A percentile compares a stretch with the other conserved stretches of the same genome.
Conservation (phyloP, 2,329 filamentous ascomycete genomes). For the Aspergillus fumigatiaffinis region DNA sequence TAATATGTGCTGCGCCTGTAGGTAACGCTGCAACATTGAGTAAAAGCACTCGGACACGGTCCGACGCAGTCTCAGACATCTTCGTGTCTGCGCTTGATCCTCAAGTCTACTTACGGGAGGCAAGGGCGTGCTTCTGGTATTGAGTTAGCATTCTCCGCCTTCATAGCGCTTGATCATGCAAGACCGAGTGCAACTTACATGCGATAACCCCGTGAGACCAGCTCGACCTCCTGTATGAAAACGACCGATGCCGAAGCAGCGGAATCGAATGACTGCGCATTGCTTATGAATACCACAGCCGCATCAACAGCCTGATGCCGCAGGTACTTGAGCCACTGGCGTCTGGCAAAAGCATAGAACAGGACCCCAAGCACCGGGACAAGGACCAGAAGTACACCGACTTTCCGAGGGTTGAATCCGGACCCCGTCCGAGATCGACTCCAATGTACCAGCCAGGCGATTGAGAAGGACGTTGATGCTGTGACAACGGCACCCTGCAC, state of each 20-base stretch:
- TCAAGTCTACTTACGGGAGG: slow-evolving; percentile 92
- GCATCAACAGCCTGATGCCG: slow-evolving; percentile 69
- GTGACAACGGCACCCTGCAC: slow-evolving; percentile 64
- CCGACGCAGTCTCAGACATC: slow-evolving; percentile 75
- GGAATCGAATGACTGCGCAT: slow-evolving; percentile 76
- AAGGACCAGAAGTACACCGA: slow-evolving; percentile 38
- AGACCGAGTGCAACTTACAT: slow-evolving; percentile 52
- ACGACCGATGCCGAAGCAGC: slow-evolving; percentile 71
- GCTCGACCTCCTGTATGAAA: slow-evolving; percentile 89
- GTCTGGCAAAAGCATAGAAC: slow-evolving; percentile 68
- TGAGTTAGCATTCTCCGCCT: slow-evolving; percentile 18
- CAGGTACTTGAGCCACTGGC: slow-evolving; percentile 77
- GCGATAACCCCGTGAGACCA: slow-evolving; percentile 86
- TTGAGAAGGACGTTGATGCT: slow-evolving; percentile 57
- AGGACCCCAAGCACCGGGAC: slow-evolving; percentile 53
- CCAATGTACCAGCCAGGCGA: slow-evolving; percentile 70
- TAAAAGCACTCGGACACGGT: slow-evolving; percentile 67
- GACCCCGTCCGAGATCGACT: slow-evolving; percentile 53
- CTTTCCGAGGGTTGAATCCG: slow-evolving; percentile 40
- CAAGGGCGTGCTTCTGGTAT: slow-evolving; percentile 71
- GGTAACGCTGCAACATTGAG: slow-evolving; percentile 67
- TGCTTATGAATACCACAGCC: slow-evolving; percentile 64
- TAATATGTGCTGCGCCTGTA: slow-evolving; percentile 64
- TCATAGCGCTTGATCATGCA: slow-evolving; percentile 10
- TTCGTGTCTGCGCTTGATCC: slow-evolving; percentile 70